Evolutionary conservation across 768 basidiomycete species (phyloP).

Genomic region (Russula olivacea): DNA sequence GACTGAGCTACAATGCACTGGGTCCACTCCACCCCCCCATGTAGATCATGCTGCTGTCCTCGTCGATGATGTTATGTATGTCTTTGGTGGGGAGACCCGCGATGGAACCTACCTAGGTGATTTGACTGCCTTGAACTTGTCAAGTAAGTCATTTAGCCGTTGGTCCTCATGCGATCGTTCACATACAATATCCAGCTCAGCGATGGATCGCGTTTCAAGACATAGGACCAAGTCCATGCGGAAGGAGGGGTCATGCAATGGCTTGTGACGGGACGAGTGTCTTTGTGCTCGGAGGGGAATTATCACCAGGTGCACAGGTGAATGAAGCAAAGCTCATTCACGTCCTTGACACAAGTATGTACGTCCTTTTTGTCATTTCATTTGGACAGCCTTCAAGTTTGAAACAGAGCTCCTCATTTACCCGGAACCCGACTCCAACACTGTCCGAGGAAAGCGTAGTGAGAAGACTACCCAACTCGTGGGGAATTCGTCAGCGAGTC

Average conservation of each 20-base stretch:
- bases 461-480: constrained; percentile 28
- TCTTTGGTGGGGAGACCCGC: constrained; percentile 96
- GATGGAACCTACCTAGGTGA: constrained; percentile 95
- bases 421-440: constrained; percentile 50
- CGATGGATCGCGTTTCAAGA: constrained; percentile 99
- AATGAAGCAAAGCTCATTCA: constrained; percentile 80
- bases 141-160: constrained; percentile 64
- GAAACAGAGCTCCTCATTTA: constrained; percentile 84
- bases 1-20: constrained; percentile 92
- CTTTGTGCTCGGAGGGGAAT: constrained; percentile 92
- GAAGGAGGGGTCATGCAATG: constrained; percentile 96
- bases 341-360: constrained; percentile 90
- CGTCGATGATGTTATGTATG: constrained; percentile 94
- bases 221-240: constrained; percentile 93
- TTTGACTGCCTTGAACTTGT: constrained; percentile 93
- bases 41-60: constrained; percentile 95
- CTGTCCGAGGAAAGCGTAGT: constrained; percentile 38
- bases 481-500: constrained; percentile 44
- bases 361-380: background rate
- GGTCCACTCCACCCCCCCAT: constrained; percentile 89
- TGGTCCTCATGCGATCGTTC: background rate
- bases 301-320: constrained; percentile 59
- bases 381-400: background rate
- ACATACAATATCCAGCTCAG: constrained; percentile 53
- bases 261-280: constrained; percentile 83